Evolutionary conservation across 2,329 filamentous ascomycete genomes (phyloP), one percentile per base, ranked within the genome.

Genomic region (Alternaria infectoria): DNA sequence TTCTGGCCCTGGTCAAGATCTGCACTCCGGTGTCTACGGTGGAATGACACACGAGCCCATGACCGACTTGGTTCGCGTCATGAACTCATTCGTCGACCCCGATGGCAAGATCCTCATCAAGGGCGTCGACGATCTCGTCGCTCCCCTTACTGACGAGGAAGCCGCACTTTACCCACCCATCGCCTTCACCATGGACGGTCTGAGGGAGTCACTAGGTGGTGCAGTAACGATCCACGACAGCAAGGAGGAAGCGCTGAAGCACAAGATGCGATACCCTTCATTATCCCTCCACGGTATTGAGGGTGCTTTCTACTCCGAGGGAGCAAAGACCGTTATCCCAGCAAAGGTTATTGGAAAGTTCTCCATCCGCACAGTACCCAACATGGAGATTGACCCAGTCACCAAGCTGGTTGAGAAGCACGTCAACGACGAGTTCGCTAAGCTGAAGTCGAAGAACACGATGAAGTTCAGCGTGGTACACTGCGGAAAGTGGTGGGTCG

Each of bases 271-370:
- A 70, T 96, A 91, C 82, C 96, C 96, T 1, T 97, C 94, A 12
- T 87, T 99, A 60, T 97, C 94, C 23, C 85, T 99, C 45, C 96
- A 99, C 84, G 96, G 96, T 64, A 84, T 99, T 70, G 96, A 99
- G 83, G 96, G 96, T 63, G 96, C 93, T 55, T 99, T 97, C 85
- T 95, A 92, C 47, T 91, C 92, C 2, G 91, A 94, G 6, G 96
- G 96, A 50, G 96, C 94, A 61, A 99, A 99, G 88, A 99, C 96
- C 1, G 96, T 99, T 75, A 99, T 99, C 74, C 96, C 96, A 4
- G 95, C 96, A 76, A 97, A 97, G 86, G 96, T 99, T 61, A 92
- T 91, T 75, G 96, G 96, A 83, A 99, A 99, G 85, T 99, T 99
- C 86, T 97, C 93, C 54, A 97, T 99, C 83, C 90, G 96, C 72